Evolutionary conservation across 495 filamentous ascomycete genomes (phyloP).

Genomic region (Pseudotulostoma volvatum): DNA sequence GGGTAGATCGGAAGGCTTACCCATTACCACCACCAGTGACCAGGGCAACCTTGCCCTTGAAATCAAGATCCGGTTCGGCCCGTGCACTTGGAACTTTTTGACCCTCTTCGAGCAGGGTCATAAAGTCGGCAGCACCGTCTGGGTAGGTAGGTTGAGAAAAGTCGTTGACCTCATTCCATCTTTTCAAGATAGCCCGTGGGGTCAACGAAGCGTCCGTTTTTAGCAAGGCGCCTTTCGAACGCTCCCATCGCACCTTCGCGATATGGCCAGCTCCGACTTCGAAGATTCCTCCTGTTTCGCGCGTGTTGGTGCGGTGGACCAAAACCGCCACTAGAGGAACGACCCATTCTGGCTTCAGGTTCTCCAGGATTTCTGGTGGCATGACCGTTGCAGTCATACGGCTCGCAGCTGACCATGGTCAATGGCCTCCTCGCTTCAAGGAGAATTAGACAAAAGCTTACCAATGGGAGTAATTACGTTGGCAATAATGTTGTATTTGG

Average conservation of each 20-base stretch:
- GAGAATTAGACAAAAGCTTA: conserved; percentile 13
- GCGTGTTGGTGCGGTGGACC: conserved; percentile 72
- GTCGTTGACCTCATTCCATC: conserved; percentile 78
- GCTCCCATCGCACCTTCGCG: conserved; percentile 91
- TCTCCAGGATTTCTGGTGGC: conserved; percentile 82
- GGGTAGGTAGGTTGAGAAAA: conserved; percentile 78
- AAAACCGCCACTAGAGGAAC: conserved; percentile 85
- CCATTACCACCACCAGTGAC: conserved; percentile 86
- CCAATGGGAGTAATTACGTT: conserved; percentile 91
- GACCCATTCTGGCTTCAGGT: conserved; percentile 88
- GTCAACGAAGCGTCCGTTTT: conserved; percentile 83
- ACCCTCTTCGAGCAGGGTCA: conserved; percentile 73
- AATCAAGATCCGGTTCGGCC: conserved; percentile 62
- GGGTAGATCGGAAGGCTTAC: conserved; percentile 20
- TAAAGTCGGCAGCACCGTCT: conserved; percentile 74
- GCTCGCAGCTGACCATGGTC: conserved; percentile 48
- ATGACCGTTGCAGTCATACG: conserved; percentile 97
- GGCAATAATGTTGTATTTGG: conserved; percentile 94
- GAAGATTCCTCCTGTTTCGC: conserved; percentile 77
- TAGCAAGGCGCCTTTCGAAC: conserved; percentile 75
- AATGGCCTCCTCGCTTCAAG: not conserved
- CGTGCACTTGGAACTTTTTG: conserved; percentile 59
- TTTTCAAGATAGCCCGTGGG: conserved; percentile 69
- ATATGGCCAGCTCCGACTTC: conserved; percentile 89
- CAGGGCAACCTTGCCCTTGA: conserved; percentile 79